These are phyloP conservation scores for Scutellaria galericulata DNA, from an alignment of 257 asterid genomes.

Conservation along the genomic window DNA sequence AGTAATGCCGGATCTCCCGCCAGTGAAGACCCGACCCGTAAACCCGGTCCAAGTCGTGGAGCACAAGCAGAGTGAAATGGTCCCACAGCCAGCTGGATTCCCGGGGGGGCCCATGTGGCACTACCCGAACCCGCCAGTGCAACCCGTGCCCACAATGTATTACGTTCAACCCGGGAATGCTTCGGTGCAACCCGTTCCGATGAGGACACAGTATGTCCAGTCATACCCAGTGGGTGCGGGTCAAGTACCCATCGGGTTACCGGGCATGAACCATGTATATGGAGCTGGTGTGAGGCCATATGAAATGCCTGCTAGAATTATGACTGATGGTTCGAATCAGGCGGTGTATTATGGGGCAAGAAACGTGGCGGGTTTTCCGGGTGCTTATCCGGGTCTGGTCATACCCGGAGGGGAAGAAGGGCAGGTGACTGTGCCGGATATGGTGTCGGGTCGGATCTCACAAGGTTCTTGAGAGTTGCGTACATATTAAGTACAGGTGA, in stretches of 20 bases:
- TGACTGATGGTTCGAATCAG: constrained; percentile 52
- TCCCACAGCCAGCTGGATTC: constrained; percentile 52
- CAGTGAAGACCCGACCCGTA: constrained; percentile 65
- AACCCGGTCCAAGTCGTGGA: constrained; percentile 44
- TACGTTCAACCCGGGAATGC: constrained; percentile 57
- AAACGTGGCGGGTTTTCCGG: constrained; percentile 56
- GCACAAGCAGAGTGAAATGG: constrained; percentile 40
- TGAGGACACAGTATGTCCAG: constrained; percentile 56
- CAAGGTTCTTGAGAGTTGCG: constrained; percentile 37
- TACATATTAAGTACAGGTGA: constrained; percentile 14
- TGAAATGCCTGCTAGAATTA: constrained; percentile 53
- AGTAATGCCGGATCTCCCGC: constrained; percentile 79
- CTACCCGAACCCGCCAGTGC: constrained; percentile 61
- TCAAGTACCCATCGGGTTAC: constrained; percentile 70
- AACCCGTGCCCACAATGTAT: constrained; percentile 64
- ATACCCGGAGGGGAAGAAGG: constrained; percentile 64
- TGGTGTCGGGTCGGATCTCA: constrained; percentile 57
- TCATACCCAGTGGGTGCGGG: constrained; percentile 50
- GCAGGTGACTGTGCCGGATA: constrained; percentile 58
- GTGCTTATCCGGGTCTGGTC: constrained; percentile 61
- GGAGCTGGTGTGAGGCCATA: constrained; percentile 61
- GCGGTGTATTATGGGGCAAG: constrained; percentile 60
- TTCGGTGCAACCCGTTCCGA: constrained; percentile 50
- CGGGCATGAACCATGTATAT: constrained; percentile 58
- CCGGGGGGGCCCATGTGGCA: constrained; percentile 70